Evolutionary conservation across 2,329 filamentous ascomycete genomes (phyloP).

Genomic region (Tolypocladium paradoxum): DNA sequence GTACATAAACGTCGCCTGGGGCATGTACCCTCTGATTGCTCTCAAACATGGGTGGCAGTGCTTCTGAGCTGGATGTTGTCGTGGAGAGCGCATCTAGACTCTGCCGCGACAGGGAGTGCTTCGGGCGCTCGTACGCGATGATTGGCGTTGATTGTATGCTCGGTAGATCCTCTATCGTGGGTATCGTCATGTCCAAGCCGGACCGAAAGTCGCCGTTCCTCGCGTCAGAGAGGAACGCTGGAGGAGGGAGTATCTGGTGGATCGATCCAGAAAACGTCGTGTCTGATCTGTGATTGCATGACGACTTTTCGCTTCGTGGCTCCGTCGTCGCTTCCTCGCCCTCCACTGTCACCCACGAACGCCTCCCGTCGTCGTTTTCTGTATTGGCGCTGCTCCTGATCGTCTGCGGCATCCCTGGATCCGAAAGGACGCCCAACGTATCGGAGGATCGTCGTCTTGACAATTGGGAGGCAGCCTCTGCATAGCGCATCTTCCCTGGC

Average conservation of each 20-base stretch:
- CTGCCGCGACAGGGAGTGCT: conserved; percentile 8
- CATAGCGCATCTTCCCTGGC: conserved; percentile 9
- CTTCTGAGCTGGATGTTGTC: conserved; percentile 22
- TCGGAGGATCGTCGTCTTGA: conserved; percentile 14
- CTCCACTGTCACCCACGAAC: conserved; percentile 26
- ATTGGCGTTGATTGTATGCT: conserved; percentile 9
- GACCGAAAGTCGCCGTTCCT: conserved; percentile 15
- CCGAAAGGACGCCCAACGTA: conserved; percentile 13
- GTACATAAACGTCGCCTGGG: conserved; percentile 2
- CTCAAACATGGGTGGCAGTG: conserved; percentile 12
- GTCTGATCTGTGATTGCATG: conserved; percentile 13
- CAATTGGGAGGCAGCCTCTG: conserved; percentile 14
- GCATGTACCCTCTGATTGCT: conserved; percentile 3
- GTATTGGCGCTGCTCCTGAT: conserved; percentile 11
- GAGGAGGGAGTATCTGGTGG: conserved; percentile 19
- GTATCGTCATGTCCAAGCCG: conserved; percentile 16
- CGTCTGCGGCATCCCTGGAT: conserved; percentile 12
- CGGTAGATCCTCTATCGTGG: conserved; percentile 16
- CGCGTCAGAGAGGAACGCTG: conserved; percentile 15
- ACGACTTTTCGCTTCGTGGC: conserved; percentile 14
- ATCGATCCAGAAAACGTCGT: conserved; percentile 18
- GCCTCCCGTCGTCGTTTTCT: conserved; percentile 14
- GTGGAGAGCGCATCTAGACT: conserved; percentile 16
- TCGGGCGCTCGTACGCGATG: conserved; percentile 2
- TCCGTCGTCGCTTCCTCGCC: conserved; percentile 11